Evolutionary conservation across 768 basidiomycete species (phyloP), one percentile per base, ranked within the genome.

Genomic region (Phanerochaete sordida): DNA sequence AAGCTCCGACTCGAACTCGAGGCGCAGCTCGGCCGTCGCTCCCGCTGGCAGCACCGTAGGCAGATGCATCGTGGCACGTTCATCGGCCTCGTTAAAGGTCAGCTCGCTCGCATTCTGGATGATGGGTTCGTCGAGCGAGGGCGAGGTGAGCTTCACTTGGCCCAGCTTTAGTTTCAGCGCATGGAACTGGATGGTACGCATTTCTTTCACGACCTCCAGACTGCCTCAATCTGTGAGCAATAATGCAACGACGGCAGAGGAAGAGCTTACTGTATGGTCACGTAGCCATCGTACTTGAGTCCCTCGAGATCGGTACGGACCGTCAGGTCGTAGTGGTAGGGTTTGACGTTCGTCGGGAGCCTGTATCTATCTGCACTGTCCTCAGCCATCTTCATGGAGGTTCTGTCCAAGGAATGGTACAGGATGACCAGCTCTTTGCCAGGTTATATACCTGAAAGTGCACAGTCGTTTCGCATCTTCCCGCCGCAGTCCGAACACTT

Each of bases 231-330:
- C n/a, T 31, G 9, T 3, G 12, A 26, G 57, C 27, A 48, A 21
- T 27, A 26, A 47, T n/a, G 50, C n/a, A 35, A n/a, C 45, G 8
- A 45, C 26, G 26, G 43, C 27, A 39, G 13, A 30, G 16, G n/a
- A 31, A 43, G 35, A 24, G 35, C 84, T 56, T 61, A 84, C 91
- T 82, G 78, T 68, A 91, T 84, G 64, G 84, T 84, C 51, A 88
- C 90, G 39, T 86, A 79, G 45, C 96, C 96, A 45, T 84, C 77
- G 71, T 94, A 98, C 11, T 75, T 81, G 61, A 85, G 79, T n/a
- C 79, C 79, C 58, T 88, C 81, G 55, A 98, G 83, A 74, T 98
- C 92, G 2, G 93, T 95, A 68, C 83, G 84, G 69, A 95, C 75
- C 48, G 84, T 84, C 52, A 94, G 69, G 65, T 91, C 87, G 72